phyloP scores from a whole-genome alignment of 495 filamentous ascomycete species.

The Penicillium diatomitis region DNA sequence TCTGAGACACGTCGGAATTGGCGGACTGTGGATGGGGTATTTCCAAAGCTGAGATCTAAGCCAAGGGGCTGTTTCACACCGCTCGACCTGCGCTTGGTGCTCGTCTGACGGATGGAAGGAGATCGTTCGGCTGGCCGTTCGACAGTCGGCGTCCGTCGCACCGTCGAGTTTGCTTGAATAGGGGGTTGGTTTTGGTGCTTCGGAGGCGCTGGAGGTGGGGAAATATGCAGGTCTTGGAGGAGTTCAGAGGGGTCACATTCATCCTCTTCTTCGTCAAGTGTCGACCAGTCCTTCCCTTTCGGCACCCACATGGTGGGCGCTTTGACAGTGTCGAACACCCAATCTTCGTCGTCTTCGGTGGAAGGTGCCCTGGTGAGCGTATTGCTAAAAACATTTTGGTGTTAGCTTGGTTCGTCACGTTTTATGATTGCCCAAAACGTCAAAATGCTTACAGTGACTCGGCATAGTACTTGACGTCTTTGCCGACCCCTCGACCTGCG shows the following conservation, averaged over 20 bases:
- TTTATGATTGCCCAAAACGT: neutral
- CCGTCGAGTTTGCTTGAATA: constrained; percentile 39
- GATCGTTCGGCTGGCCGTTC: constrained; percentile 35
- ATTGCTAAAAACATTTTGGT: constrained; percentile 32
- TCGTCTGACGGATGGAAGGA: constrained; percentile 34
- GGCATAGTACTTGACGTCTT: constrained; percentile 74
- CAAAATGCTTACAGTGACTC: constrained; percentile 58
- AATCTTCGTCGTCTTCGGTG: constrained; percentile 67
- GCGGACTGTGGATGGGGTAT: constrained; percentile 77
- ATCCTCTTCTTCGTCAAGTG: constrained; percentile 21
- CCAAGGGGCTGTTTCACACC: constrained; percentile 66
- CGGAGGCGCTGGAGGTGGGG: constrained; percentile 25
- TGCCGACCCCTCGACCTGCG: constrained; percentile 48
- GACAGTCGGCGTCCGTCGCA: constrained; percentile 45
- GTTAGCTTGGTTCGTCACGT: constrained; percentile 7
- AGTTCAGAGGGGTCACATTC: constrained; percentile 31
- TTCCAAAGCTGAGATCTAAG: constrained; percentile 82
- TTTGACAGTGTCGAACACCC: constrained; percentile 97
- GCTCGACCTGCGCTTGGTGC: constrained; percentile 42
- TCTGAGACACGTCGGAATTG: constrained; percentile 84
- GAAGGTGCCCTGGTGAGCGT: constrained; percentile 43
- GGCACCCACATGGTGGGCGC: constrained; percentile 42
- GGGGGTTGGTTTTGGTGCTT: constrained; percentile 36
- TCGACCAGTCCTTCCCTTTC: constrained; percentile 28
- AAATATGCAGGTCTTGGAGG: constrained; percentile 33